Percentiles rank a stretch among this genome's conserved stretches.
phyloP scores from a whole-genome alignment of 345 rosid species.

The Sonneratia alba region DNA sequence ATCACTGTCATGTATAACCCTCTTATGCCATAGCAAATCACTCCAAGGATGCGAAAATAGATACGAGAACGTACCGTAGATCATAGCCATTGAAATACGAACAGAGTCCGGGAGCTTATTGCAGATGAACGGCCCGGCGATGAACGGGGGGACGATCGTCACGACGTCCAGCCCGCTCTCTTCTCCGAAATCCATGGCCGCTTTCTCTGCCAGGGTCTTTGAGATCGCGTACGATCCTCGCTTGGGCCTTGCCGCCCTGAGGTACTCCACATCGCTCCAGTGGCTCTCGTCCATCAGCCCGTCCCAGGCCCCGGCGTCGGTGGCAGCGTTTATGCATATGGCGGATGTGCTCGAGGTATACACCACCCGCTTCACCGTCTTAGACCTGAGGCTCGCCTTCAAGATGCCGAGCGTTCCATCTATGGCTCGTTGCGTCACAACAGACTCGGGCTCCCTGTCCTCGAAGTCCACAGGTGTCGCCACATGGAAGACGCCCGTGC shows the following conservation, averaged over 20 bases:
- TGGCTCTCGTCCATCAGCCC: conserved; percentile 23
- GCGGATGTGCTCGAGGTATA: conserved; percentile 49
- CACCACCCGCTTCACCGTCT: conserved; percentile 47
- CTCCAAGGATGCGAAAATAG: no score
- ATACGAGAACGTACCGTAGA: conserved; percentile 12
- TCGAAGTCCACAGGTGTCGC: conserved; percentile 39
- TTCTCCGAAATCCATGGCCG: conserved; percentile 22
- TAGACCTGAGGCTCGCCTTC: conserved; percentile 36
- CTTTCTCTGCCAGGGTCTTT: conserved; percentile 25
- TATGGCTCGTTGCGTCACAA: conserved; percentile 33
- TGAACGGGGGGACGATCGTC: conserved; percentile 17
- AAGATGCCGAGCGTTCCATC: conserved; percentile 45
- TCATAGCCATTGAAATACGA: conserved; percentile 11
- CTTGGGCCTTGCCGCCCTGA: not conserved
- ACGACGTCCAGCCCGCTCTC: conserved; percentile 27
- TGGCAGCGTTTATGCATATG: not conserved
- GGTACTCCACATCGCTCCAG: conserved; percentile 21
- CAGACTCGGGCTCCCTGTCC: conserved; percentile 11
- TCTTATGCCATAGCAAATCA: no score
- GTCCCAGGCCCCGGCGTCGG: not conserved
- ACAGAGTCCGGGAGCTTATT: conserved; percentile 19
- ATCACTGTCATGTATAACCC: no score
- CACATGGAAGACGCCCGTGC: conserved; percentile 49
- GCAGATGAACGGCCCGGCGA: conserved; percentile 33
- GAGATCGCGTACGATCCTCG: conserved; percentile 13